Evolutionary conservation across 495 filamentous ascomycete species (phyloP), one percentile per base, ranked within the genome.

Genomic region (Barbatosphaeria neglecta): DNA sequence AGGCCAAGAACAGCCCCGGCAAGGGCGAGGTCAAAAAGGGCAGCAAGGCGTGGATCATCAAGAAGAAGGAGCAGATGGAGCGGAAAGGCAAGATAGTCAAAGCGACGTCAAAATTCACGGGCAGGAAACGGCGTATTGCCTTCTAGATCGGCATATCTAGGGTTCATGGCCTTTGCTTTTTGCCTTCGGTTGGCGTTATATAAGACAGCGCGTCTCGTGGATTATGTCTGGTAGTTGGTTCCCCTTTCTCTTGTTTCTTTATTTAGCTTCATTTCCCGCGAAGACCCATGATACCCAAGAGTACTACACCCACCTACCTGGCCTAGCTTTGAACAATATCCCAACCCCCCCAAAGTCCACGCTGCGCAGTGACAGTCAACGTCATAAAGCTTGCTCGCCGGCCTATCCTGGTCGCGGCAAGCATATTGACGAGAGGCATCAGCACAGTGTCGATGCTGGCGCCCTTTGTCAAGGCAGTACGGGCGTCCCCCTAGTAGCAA

Each of bases 41-140:
- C 4, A 82, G 82, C 54, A 94, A 85, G 64, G 75, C 72, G 27
- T 96, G 90, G 89, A 95, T 98, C 52, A 54, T 92, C 69, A 77
- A 78, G 57, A 98, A 96, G 68, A 98, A 98, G 68, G 87, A 93
- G 51, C 86, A 93, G 67, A 90, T 92, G 85, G 83, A 87, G 63
- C 74, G 75, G 57, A 94, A 95, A 66, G 92, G 92, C 18, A 96
- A 92, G 74, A 77, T 94, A 11, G 88, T 96, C 47, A 96, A 95
- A 74, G 65, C 77, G 4, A 84, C 73, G 51, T 90, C 85, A 18
- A 97, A 90, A 62, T 98, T 92, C 58, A 97, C 92, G 2, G 92
- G 92, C 18, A 75, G 90, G 53, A 94, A 85, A 63, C 72, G 92
- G 60, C 74, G 82, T n/a, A 53, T 72, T 49, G 59, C 60, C 38